Evolutionary conservation across 2,329 filamentous ascomycete genomes (phyloP).

Genomic region (Alternaria infectoria): DNA sequence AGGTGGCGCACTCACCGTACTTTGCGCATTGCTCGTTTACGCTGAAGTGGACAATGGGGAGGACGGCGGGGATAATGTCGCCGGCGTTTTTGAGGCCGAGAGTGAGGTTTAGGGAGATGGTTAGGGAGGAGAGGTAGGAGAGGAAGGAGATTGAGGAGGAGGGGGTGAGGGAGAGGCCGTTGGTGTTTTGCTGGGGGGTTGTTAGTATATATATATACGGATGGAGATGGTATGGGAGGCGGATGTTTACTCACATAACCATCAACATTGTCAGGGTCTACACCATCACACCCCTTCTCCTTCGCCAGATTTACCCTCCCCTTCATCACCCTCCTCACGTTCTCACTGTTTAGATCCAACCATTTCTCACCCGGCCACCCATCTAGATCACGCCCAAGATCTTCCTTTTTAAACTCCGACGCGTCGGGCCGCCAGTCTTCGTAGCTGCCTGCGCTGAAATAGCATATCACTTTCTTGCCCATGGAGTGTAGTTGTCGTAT

Average conservation of each 20-base stretch:
- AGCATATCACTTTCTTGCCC: constrained; percentile 72
- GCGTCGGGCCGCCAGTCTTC: constrained; percentile 69
- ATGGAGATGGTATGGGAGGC: neutral
- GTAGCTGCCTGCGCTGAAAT: constrained; percentile 75
- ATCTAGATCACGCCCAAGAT: constrained; percentile 64
- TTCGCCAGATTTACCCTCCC: constrained; percentile 64
- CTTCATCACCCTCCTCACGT: constrained; percentile 70
- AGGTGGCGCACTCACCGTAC: constrained; percentile 65
- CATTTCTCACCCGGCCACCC: constrained; percentile 73
- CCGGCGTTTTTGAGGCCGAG: constrained; percentile 74
- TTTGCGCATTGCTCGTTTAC: constrained; percentile 74
- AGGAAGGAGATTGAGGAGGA: constrained; percentile 65
- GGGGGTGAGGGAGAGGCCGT: constrained; percentile 65
- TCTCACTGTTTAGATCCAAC: constrained; percentile 64
- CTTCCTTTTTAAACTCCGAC: constrained; percentile 59
- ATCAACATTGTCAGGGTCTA: constrained; percentile 76
- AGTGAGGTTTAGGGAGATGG: constrained; percentile 62
- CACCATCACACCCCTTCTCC: constrained; percentile 69
- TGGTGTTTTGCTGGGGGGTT: constrained; percentile 59
- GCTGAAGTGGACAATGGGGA: constrained; percentile 65
- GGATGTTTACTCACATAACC: constrained; percentile 58
- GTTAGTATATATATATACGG: neutral
- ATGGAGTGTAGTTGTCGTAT: constrained; percentile 57
- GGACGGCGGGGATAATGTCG: constrained; percentile 61
- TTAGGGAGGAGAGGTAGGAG: constrained; percentile 63